phyloP scores from a whole-genome alignment of 2,329 filamentous ascomycete species.

The Ambrosiella cleistominuta region DNA sequence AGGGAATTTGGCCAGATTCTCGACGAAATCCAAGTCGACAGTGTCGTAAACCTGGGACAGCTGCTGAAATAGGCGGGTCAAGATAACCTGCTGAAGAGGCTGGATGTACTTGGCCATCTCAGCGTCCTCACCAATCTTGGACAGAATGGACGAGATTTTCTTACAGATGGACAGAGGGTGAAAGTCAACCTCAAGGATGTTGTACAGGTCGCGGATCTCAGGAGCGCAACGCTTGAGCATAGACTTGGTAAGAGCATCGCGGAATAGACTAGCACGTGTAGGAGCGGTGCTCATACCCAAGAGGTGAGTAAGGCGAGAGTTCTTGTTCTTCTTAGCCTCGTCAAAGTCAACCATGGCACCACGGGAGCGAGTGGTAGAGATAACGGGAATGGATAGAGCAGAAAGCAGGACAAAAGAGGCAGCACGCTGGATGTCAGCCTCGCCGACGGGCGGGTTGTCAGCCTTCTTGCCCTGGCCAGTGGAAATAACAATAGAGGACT shows the following conservation, averaged over 20 bases:
- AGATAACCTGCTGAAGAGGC: conserved; percentile 93
- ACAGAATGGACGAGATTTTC: conserved; percentile 92
- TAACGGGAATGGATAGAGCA: conserved; percentile 93
- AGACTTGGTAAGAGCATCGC: conserved; percentile 87
- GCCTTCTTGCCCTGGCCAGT: conserved; percentile 79
- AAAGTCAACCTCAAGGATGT: conserved; percentile 98
- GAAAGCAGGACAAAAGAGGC: conserved; percentile 92
- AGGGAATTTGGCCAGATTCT: conserved; percentile 86
- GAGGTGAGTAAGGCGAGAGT: conserved; percentile 87
- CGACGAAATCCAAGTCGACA: conserved; percentile 83
- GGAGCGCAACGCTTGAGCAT: conserved; percentile 81
- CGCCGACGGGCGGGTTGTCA: conserved; percentile 78
- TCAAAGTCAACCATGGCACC: conserved; percentile 94
- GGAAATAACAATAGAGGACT: conserved; percentile 69
- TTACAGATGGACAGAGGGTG: conserved; percentile 97
- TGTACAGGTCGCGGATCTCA: conserved; percentile 93
- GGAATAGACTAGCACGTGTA: conserved; percentile 80
- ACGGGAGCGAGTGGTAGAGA: conserved; percentile 91
- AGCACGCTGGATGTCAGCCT: conserved; percentile 81
- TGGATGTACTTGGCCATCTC: conserved; percentile 96
- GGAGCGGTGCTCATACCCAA: conserved; percentile 83
- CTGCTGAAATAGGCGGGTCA: conserved; percentile 96
- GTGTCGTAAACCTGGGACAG: conserved; percentile 98
- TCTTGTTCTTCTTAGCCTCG: conserved; percentile 96
- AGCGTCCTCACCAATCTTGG: conserved; percentile 78